Conservation (phyloP, 2,329 filamentous ascomycete species). For the Teratosphaeria gauchensis region DNA sequence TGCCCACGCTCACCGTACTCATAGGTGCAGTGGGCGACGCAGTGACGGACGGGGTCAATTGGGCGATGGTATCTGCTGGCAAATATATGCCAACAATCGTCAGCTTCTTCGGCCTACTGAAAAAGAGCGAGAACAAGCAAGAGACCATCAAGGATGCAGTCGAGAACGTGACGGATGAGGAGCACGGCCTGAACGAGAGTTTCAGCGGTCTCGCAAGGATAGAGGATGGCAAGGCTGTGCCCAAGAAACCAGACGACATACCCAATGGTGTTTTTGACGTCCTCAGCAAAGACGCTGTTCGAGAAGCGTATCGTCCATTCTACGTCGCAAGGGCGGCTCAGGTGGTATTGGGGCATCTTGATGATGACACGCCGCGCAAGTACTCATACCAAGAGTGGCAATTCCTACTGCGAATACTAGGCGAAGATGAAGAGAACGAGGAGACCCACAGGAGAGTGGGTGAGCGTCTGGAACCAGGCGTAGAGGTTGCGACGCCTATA, state of each 20-base stretch:
- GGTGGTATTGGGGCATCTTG: slow-evolving; percentile 29
- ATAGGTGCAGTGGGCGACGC: slow-evolving; percentile 69
- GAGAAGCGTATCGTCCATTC: slow-evolving; percentile 5
- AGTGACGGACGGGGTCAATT: slow-evolving; percentile 43
- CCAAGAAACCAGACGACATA: slow-evolving; percentile 14
- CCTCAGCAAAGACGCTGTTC: neutral
- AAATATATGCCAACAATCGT: slow-evolving; percentile 6
- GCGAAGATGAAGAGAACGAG: slow-evolving; percentile 20
- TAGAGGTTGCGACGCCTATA: slow-evolving; percentile 4
- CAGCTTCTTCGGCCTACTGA: slow-evolving; percentile 26
- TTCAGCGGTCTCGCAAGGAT: slow-evolving; percentile 4
- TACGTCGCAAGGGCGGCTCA: slow-evolving; percentile 29
- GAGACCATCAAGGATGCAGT: slow-evolving; percentile 1
- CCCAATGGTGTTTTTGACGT: neutral
- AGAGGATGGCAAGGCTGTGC: slow-evolving; percentile 3
- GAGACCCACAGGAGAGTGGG: slow-evolving; percentile 4
- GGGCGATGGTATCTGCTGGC: slow-evolving; percentile 13
- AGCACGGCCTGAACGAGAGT: neutral
- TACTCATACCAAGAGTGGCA: slow-evolving; percentile 25
- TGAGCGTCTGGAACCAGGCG: neutral
- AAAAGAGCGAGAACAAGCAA: slow-evolving; percentile 5
- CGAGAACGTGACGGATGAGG: neutral
- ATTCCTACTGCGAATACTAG: slow-evolving; percentile 34
- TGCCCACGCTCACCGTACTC: slow-evolving; percentile 78
- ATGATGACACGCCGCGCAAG: slow-evolving; percentile 8